phyloP scores from a whole-genome alignment of 1,284 basidiomycete genomes.

The Salmacisia buchloeana region DNA sequence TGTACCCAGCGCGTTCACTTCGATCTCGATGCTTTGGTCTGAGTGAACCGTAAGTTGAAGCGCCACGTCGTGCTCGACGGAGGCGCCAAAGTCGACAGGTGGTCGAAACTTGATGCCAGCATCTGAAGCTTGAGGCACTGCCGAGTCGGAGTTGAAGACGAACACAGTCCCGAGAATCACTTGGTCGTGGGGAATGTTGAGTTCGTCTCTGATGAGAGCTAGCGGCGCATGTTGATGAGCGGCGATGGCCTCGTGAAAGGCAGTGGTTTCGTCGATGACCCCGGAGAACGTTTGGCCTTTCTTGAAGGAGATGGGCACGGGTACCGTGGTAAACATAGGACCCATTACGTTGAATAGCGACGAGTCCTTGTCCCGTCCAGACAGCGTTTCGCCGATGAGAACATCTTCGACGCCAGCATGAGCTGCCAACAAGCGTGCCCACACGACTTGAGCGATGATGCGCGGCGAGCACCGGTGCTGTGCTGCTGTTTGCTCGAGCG shows the following conservation, averaged over 20 bases:
- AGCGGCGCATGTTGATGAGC: constrained; percentile 27
- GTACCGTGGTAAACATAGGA: constrained; percentile 42
- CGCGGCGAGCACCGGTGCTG: constrained; percentile 40
- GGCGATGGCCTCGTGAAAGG: constrained; percentile 27
- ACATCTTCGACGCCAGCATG: constrained; percentile 40
- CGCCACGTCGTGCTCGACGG: constrained; percentile 42
- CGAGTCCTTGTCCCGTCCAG: constrained; percentile 27
- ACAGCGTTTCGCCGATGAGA: constrained; percentile 45
- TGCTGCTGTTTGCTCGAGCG: constrained; percentile 26
- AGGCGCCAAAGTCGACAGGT: constrained; percentile 31
- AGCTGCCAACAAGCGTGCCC: constrained; percentile 43
- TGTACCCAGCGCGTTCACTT: constrained; percentile 25
- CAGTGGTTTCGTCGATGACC: constrained; percentile 23
- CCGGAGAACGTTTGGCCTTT: constrained; percentile 16
- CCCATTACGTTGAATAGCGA: constrained; percentile 33
- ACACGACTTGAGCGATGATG: constrained; percentile 48
- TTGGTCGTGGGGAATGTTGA: constrained; percentile 31
- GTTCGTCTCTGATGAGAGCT: constrained; percentile 29
- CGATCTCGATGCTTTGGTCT: constrained; percentile 24
- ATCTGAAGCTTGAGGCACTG: constrained; percentile 11
- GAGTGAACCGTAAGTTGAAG: constrained; percentile 31
- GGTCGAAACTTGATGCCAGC: constrained; percentile 5
- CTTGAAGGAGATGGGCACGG: constrained; percentile 32
- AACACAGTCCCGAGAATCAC: constrained; percentile 46
- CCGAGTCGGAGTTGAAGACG: constrained; percentile 36